Evolutionary conservation across 371 early-diverging fungal genomes (phyloP).

Genomic region (Apophysomyces sp.): DNA sequence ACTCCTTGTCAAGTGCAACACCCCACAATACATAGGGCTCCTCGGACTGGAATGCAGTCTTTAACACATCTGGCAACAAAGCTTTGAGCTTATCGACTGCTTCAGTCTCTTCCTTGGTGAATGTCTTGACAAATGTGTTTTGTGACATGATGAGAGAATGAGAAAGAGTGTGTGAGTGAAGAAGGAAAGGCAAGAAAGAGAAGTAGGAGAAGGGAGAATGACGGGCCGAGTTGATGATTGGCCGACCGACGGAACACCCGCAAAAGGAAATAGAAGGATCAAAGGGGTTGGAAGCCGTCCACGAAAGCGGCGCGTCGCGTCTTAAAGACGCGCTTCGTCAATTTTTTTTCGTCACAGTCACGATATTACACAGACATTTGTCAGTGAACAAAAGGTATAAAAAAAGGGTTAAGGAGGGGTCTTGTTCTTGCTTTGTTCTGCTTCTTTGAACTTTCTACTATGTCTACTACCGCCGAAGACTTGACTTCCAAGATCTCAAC

Average conservation of each 20-base stretch:
- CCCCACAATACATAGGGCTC: slow-evolving; percentile 51
- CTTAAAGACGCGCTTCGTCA: neutral
- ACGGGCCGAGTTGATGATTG: neutral
- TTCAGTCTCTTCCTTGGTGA: slow-evolving; percentile 43
- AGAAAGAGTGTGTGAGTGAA: neutral
- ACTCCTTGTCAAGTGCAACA: slow-evolving; percentile 40
- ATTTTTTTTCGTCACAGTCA: slow-evolving; percentile 2
- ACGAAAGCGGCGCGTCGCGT: slow-evolving; percentile 1
- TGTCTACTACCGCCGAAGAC: neutral
- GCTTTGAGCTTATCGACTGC: slow-evolving; percentile 45
- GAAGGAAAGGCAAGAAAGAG: too few relatives aligned
- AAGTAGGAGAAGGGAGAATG: too few relatives aligned
- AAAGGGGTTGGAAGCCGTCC: neutral
- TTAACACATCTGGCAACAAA: slow-evolving; percentile 44
- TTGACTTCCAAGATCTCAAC: neutral
- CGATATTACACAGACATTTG: slow-evolving; percentile 3
- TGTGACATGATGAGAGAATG: slow-evolving; percentile 7
- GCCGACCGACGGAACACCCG: neutral
- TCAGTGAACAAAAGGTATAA: neutral
- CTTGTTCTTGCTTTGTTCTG: neutral
- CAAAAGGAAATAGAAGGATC: neutral
- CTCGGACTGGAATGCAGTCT: slow-evolving; percentile 17
- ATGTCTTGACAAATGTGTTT: slow-evolving; percentile 22
- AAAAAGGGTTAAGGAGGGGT: neutral
- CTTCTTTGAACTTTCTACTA: neutral